Conservation (phyloP, 164 flowering plant genomes). For the Stephania japonica region DNA sequence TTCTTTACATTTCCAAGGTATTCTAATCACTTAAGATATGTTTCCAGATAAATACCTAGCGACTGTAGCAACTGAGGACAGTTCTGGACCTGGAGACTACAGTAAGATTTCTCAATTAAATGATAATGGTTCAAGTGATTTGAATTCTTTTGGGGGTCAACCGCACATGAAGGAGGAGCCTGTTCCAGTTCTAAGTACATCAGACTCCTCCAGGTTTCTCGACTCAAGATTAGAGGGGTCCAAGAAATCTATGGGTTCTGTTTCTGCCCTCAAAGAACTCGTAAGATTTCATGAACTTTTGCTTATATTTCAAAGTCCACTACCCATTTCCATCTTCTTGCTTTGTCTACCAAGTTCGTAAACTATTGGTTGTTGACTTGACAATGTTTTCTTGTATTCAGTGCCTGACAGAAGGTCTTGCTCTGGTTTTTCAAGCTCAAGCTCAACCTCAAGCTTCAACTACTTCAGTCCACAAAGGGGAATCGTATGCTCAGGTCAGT, state of each 20-base stretch:
- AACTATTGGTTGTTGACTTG: constrained; percentile 5
- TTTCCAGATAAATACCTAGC: constrained; percentile 68
- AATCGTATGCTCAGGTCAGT: constrained; percentile 70
- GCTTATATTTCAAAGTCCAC: constrained; percentile 1
- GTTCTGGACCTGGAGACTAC: constrained; percentile 39
- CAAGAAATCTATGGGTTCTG: constrained; percentile 25
- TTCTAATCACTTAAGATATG: constrained; percentile 12
- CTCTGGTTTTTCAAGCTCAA: constrained; percentile 42
- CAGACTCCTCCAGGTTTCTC: constrained; percentile 42
- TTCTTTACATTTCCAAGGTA: background rate
- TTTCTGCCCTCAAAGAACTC: constrained; percentile 28
- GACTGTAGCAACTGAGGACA: constrained; percentile 40
- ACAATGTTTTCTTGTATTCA: constrained; percentile 20
- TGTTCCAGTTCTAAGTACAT: constrained; percentile 30
- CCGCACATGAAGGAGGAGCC: constrained; percentile 43
- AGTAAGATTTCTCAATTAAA: constrained; percentile 33
- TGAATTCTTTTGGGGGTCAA: constrained; percentile 40
- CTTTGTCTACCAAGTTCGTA: constrained; percentile 6
- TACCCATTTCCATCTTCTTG: background rate
- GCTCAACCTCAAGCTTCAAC: constrained; percentile 46
- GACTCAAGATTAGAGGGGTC: constrained; percentile 60
- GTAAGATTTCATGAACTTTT: constrained; percentile 16
- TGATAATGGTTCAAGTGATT: constrained; percentile 45
- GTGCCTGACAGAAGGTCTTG: constrained; percentile 76
- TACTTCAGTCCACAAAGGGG: constrained; percentile 33